Percentiles rank a stretch among this genome's conserved stretches.
phyloP scores from a whole-genome alignment of 345 rosid species.

The Turritis glabra region DNA sequence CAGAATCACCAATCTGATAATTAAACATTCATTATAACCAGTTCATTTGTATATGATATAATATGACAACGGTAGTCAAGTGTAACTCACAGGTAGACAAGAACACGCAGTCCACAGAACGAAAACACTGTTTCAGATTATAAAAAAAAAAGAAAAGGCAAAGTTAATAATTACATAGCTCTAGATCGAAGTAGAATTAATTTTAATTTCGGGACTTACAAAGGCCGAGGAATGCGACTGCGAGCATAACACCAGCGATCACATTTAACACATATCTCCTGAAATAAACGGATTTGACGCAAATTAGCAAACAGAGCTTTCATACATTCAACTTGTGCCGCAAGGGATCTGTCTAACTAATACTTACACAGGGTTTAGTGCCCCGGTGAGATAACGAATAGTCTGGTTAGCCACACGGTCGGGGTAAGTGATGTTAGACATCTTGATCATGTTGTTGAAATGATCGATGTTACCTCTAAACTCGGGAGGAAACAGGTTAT shows the following conservation, averaged over 20 bases:
- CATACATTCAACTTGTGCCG: background rate
- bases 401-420: slow-evolving; percentile 42
- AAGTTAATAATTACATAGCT: background rate
- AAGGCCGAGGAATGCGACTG: slow-evolving; percentile 51
- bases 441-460: slow-evolving; percentile 41
- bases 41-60: background rate
- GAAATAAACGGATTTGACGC: background rate
- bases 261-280: slow-evolving; percentile 48
- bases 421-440: slow-evolving; percentile 41
- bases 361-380: slow-evolving; percentile 47
- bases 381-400: slow-evolving; percentile 35
- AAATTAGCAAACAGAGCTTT: background rate
- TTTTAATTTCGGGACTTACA: slow-evolving; percentile 36
- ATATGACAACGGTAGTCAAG: background rate
- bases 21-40: background rate
- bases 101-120: slow-evolving; percentile 44
- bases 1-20: slow-evolving; percentile 46
- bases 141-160: background rate
- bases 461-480: slow-evolving; percentile 38
- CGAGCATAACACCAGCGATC: slow-evolving; percentile 45
- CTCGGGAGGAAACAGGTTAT: slow-evolving; percentile 42
- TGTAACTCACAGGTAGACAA: slow-evolving; percentile 53
- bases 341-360: background rate
- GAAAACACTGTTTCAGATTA: slow-evolving; percentile 45
- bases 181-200: background rate